Evolutionary conservation across 371 early-diverging fungal genomes (phyloP).

Genomic region (Mortierella sp.): DNA sequence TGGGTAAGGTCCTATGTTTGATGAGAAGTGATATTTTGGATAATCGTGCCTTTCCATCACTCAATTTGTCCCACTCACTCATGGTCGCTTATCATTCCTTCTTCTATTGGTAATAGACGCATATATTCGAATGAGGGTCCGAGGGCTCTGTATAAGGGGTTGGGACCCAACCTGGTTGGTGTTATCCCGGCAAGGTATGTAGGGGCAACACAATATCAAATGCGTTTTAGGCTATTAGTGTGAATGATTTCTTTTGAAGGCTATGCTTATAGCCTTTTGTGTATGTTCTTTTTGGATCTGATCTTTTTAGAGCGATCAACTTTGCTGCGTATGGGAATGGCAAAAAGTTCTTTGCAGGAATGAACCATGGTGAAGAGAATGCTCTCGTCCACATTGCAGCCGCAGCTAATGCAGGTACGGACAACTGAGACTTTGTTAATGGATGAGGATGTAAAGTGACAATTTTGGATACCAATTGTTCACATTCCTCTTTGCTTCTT

Average conservation of each 20-base stretch:
- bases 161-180: constrained; percentile 94
- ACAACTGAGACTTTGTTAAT: too few species aligned
- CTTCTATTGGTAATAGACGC: constrained; percentile 55
- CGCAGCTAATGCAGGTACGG: constrained; percentile 85
- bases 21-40: background rate
- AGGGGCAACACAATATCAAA: too few species aligned
- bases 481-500: background rate
- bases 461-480: too few species aligned
- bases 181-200: constrained; percentile 90
- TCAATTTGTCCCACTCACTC: background rate
- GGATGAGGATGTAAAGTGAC: too few species aligned
- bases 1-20: constrained; percentile 57
- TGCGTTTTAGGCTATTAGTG: background rate
- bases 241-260: background rate
- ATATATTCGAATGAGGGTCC: constrained; percentile 88
- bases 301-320: constrained; percentile 81
- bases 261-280: background rate
- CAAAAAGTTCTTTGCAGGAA: constrained; percentile 79
- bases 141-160: constrained; percentile 90
- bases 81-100: background rate
- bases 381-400: constrained; percentile 84
- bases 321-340: constrained; percentile 93
- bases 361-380: constrained; percentile 84
- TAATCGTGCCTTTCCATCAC: background rate
- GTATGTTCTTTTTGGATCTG: background rate